Evolutionary conservation across 495 filamentous ascomycete genomes (phyloP).

Genomic region (Rusavskia elegans): DNA sequence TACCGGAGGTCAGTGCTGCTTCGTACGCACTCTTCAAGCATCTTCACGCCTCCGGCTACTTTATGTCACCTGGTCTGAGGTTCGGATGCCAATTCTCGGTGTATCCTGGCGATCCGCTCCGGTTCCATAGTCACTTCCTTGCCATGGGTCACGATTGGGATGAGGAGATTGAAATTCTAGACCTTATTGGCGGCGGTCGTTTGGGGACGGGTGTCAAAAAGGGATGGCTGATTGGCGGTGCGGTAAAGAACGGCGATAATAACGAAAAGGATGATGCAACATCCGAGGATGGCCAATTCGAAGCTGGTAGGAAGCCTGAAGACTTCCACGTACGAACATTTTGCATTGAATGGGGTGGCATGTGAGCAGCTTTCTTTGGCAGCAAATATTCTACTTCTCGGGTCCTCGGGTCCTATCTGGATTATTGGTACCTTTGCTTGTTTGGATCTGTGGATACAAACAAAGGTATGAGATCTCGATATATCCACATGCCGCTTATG

Average conservation of each 20-base stretch:
- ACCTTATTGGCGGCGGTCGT: constrained; percentile 71
- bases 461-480: no score
- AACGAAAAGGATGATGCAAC: background rate
- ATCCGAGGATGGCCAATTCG: constrained; percentile 15
- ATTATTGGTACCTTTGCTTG: no score
- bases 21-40: constrained; percentile 53
- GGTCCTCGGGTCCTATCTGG: no score
- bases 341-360: constrained; percentile 71
- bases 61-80: constrained; percentile 75
- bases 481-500: no score
- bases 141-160: constrained; percentile 69
- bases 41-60: constrained; percentile 68
- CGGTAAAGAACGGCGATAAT: constrained; percentile 4
- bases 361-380: constrained; percentile 30
- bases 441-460: no score
- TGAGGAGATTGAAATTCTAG: constrained; percentile 65
- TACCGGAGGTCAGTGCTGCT: constrained; percentile 15
- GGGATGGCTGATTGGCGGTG: constrained; percentile 72
- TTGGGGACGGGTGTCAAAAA: constrained; percentile 94
- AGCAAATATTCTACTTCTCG: no score
- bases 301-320: constrained; percentile 11
- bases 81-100: constrained; percentile 91
- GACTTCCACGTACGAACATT: constrained; percentile 42
- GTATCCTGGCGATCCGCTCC: constrained; percentile 86
- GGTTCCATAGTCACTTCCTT: constrained; percentile 89